Base-by-base conservation (phyloP, 306 rosid species). In the Sphenostylis stenocarpa region DNA sequence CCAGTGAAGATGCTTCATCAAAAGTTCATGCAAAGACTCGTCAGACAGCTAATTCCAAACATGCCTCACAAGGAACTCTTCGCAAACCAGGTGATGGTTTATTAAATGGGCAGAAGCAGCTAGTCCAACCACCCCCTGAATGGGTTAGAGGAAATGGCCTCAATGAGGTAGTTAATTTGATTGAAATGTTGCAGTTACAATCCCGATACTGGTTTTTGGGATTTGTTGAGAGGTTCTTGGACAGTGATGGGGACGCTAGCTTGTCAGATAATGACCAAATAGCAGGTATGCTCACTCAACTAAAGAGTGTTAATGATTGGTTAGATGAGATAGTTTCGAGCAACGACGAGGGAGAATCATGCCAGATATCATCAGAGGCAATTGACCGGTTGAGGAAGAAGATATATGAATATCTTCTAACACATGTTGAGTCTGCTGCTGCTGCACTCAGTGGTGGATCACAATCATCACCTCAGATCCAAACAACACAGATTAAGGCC, bases 261-360 rank as follows among this genome's bases (percentile, higher is more conserved):
- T 72, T 93, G 86, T 93, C 97, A n/a, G 92, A 90, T 77, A 93
- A 93, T 33, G 96, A 90, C 58, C 96, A 93, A 85, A 85, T 93
- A 83, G 92, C 97, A 28, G 98, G 98, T 76, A 93, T 91, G 88
- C 82, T 91, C 83, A 89, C 92, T 72, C 98, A 93, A 78, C 89
- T 93, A 12, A 93, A 91, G 90, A 93, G 96, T 29, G 98, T 93
- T 76, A 93, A 93, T 7, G 93, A 93, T 81, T 93, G 98, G 98
- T 83, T 93, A 70, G 98, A 93, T 45, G 76, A 84, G 69, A 91
- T 91, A 72, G 88, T 87, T 3, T 82, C 84, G 12, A 83, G 16
- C 80, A 84, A 83, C 66, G 87, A 83, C 2, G 95, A 77, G 34
- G 86, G 3, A 52, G 93, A 91, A 83, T 76, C 84, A 6, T 1